Evolutionary conservation across 2,329 filamentous ascomycete genomes (phyloP).

Genomic region (Stylonectria norvegica): DNA sequence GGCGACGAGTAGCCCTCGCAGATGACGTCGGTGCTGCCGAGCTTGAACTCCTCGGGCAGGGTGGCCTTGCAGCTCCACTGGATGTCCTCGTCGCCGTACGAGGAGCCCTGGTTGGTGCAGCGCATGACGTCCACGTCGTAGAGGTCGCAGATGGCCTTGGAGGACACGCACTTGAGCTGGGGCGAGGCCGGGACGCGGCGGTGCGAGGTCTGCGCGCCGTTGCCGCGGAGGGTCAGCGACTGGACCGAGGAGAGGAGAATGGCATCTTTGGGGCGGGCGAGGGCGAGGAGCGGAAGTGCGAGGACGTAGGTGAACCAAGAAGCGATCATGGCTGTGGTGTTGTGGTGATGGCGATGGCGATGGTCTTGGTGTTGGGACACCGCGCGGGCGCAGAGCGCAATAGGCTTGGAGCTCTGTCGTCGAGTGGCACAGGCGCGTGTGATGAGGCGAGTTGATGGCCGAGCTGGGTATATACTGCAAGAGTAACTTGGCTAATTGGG

Average conservation of each 20-base stretch:
- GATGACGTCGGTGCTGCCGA: conserved; percentile 83
- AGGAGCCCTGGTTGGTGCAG: conserved; percentile 80
- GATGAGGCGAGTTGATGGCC: too few species aligned
- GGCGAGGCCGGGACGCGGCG: conserved; percentile 75
- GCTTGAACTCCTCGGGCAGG: conserved; percentile 59
- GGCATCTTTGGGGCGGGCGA: conserved; percentile 44
- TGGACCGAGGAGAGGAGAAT: conserved; percentile 63
- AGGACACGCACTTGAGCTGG: conserved; percentile 73
- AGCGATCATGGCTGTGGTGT: conserved; percentile 28
- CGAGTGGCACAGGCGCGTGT: too few species aligned
- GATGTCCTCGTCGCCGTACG: conserved; percentile 76
- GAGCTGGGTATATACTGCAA: too few species aligned
- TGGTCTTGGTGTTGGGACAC: too few species aligned
- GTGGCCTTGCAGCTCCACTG: conserved; percentile 82
- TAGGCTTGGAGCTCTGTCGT: too few species aligned
- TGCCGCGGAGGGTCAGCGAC: conserved; percentile 70
- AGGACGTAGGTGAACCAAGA: conserved; percentile 21
- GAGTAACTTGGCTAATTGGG: too few species aligned
- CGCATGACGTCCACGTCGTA: conserved; percentile 80
- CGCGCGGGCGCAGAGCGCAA: too few species aligned
- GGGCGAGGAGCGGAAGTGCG: conserved; percentile 23
- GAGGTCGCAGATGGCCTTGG: conserved; percentile 60
- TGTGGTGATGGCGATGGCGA: too few species aligned
- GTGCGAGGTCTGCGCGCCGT: conserved; percentile 62
- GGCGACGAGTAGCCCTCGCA: conserved; percentile 82